A percentile compares a stretch with the other conserved stretches of the same genome.
phyloP scores from a whole-genome alignment of 2,329 filamentous ascomycete genomes.

The Colletotrichum sp. region DNA sequence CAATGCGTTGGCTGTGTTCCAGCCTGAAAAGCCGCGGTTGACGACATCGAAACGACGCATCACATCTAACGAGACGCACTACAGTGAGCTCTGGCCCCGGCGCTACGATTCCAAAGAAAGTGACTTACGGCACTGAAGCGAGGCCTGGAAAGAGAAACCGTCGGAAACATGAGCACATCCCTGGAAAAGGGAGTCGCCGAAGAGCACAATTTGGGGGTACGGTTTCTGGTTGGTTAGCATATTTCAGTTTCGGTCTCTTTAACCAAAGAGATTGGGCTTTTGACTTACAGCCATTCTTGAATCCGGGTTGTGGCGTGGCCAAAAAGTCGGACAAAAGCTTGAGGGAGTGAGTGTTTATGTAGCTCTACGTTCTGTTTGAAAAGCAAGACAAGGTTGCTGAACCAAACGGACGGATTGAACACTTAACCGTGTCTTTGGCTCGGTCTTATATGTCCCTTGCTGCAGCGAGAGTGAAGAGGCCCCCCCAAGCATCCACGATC shows the following conservation, averaged over 20 bases:
- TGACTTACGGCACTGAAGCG: constrained; percentile 69
- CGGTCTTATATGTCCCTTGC: not conserved
- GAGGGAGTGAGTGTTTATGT: not conserved
- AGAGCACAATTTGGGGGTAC: constrained; percentile 79
- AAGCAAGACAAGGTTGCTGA: not conserved
- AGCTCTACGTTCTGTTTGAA: not conserved
- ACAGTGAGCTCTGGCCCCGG: constrained; percentile 27
- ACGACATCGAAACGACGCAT: constrained; percentile 82
- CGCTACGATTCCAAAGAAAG: constrained; percentile 46
- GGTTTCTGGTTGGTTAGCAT: constrained; percentile 10
- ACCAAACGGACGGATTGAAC: not conserved
- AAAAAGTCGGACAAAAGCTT: not conserved
- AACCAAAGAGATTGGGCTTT: not conserved
- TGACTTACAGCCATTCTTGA: not conserved
- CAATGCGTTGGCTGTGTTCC: constrained; percentile 79
- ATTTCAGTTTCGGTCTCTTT: not conserved
- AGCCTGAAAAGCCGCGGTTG: constrained; percentile 87
- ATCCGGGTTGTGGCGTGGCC: not conserved
- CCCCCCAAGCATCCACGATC: not conserved
- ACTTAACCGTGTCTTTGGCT: not conserved
- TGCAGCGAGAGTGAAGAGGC: not conserved
- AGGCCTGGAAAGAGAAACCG: constrained; percentile 78
- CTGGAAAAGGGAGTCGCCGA: constrained; percentile 91
- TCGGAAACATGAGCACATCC: constrained; percentile 62
- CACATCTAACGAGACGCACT: constrained; percentile 59